Evolutionary conservation across 2,329 filamentous ascomycete species (phyloP), one percentile per base, ranked within the genome.

Genomic region (Arachnomyces sp.): DNA sequence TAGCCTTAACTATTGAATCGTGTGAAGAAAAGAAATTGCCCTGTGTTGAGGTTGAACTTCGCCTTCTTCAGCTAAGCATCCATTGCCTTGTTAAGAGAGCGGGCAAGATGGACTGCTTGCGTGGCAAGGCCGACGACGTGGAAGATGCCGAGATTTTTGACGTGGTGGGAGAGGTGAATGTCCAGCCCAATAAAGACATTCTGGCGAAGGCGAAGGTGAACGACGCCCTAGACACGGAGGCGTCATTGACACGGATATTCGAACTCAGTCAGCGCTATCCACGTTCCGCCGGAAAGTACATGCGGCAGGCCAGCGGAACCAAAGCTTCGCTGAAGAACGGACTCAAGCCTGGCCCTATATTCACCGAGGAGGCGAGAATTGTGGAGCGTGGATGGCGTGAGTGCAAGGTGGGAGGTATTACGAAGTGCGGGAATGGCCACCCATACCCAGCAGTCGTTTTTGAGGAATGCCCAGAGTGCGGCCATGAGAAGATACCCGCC

Each of bases 41-140:
- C 25, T 38, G 44, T 13, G 40, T 59, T 18, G 52, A 56, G 39
- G 44, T 42, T 17, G 55, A 59, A 38, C 37, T 52, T 2, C 48
- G 48, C 14, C 41, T 57, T 15, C 45, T 50, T 16, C 48, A 52
- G 32, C 34, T 51, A 5, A 46, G 42, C 15, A 50, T 52, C 28
- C 31, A 44, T 21, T 42, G 47, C 14, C 40, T 51, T 12, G 32
- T 28, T 13, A 28, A 29, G 25, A 21, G 30, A 9, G 38, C 21
- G 8, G 7, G n/a, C 14, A 36, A 17, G 14, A 9, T 35, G 14
- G 14, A 37, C 17, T 18, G 39, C 12, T 18, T 8, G 9, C 9
- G 14, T 25, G 17, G 34, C 8, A 25, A 15, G 13, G 21, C 30
- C 28, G 16, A 36, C 9, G 6, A 17, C 14, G 25, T n/a, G n/a